A percentile compares a stretch with the other conserved stretches of the same genome.
Evolutionary conservation across 176 grass and related monocot species (phyloP).

Genomic region (Paspalum vaginatum): DNA sequence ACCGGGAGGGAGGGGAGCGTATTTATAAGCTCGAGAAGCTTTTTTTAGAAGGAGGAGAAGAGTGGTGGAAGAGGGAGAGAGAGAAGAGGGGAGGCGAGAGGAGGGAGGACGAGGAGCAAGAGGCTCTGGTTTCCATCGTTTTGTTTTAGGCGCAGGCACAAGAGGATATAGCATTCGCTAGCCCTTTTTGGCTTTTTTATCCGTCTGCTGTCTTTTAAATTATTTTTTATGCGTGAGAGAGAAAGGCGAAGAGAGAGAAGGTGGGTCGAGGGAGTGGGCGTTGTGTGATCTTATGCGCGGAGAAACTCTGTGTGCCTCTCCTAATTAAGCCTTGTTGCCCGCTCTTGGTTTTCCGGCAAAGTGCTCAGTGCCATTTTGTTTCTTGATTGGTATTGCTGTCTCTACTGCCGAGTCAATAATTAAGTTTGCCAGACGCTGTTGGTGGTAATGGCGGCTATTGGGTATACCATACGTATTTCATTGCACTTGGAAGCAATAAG

Average conservation of each 20-base stretch:
- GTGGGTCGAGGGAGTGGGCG: not conserved
- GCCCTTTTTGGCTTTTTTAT: conserved; percentile 33
- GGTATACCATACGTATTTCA: no score
- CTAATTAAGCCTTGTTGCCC: no score
- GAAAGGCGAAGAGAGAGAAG: not conserved
- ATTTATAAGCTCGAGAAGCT: conserved; percentile 55
- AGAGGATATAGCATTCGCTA: conserved; percentile 28
- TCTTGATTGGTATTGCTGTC: no score
- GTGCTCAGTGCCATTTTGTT: no score
- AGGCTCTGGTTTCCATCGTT: conserved; percentile 17
- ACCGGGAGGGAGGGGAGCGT: conserved; percentile 10
- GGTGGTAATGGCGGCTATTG: no score
- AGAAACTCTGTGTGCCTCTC: not conserved
- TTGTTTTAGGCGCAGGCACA: conserved; percentile 40
- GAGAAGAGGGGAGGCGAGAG: not conserved
- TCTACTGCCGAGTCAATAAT: no score
- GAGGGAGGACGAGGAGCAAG: conserved; percentile 15
- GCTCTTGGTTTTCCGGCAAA: no score
- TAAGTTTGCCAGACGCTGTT: no score
- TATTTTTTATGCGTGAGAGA: not conserved
- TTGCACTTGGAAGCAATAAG: no score
- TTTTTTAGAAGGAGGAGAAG: conserved; percentile 45
- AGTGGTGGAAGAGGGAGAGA: not conserved
- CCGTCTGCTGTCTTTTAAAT: not conserved
- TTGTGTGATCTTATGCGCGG: not conserved